A percentile compares a stretch with the other conserved stretches of the same genome.
Conservation (phyloP, 495 filamentous ascomycete species). For the Podospora fimiseda region DNA sequence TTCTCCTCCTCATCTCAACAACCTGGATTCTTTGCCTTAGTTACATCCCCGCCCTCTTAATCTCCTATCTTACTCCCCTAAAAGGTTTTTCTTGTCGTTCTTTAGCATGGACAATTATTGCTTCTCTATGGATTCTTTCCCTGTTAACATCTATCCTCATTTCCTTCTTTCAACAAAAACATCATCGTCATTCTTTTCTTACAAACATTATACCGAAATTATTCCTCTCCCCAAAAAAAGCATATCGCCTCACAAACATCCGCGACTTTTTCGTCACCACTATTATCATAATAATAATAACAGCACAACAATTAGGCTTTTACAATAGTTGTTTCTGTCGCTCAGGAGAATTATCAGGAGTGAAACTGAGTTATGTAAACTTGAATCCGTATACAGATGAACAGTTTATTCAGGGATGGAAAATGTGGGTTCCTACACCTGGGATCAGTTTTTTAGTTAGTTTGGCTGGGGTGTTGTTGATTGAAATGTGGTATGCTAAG, state of each 20-base stretch:
- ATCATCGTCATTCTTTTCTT: not conserved
- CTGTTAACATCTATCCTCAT: not conserved
- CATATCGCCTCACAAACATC: slow-evolving; percentile 1
- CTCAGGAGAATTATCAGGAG: slow-evolving; percentile 3
- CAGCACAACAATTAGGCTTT: slow-evolving; percentile 5
- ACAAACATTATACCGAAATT: not conserved
- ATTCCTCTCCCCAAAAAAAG: not conserved
- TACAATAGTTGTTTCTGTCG: slow-evolving; percentile 13
- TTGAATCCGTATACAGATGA: slow-evolving; percentile 7
- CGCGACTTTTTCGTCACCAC: not conserved
- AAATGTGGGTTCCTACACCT: slow-evolving; percentile 7
- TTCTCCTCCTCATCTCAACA: slow-evolving; percentile 1
- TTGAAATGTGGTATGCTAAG: not conserved
- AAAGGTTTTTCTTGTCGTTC: slow-evolving; percentile 9
- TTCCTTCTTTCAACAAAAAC: not conserved
- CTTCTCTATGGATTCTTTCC: slow-evolving; percentile 2
- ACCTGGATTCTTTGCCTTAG: slow-evolving; percentile 1
- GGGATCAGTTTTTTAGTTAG: slow-evolving; percentile 1
- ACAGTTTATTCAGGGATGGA: slow-evolving; percentile 10
- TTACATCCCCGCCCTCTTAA: slow-evolving; percentile 7
- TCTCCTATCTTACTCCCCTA: slow-evolving; percentile 9
- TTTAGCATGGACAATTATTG: slow-evolving; percentile 8
- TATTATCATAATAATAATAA: slow-evolving; percentile 4
- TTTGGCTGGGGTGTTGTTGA: not conserved
- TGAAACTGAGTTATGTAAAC: slow-evolving; percentile 8